Base-by-base conservation (phyloP, 345 rosid genomes). In the Rubroshorea leprosula region DNA sequence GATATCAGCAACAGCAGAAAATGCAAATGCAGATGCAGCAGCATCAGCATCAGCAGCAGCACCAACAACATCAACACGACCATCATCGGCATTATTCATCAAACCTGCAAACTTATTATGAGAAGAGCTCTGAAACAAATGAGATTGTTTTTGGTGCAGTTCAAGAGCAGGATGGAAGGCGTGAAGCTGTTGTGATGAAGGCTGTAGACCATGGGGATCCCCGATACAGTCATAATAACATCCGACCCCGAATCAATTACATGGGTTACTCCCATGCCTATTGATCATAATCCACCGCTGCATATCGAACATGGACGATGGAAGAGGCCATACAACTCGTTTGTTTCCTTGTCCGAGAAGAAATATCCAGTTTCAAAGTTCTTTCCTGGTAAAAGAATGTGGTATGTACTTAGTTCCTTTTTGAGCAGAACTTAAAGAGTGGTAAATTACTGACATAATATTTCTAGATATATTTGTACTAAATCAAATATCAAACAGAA, bases 131-230 rank as follows among this genome's bases (percentile, higher is more conserved):
- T 6, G 89, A 93, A 75, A 81, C 86, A 22, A 89, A 79, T 11
- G 96, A 93, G 82, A 80, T 93, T 2, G 96, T 93, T 35, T 93
- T 89, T 18, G 92, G 99, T 22, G 92, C 96, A 23, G 92, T 89
- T 60, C 97, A 93, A 64, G 95, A 83, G 66, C 89, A 86, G 26
- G 95, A 80, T 58, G 96, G 95, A 18, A 79, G 84, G 25, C 78
- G 87, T 2, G 97, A 93, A 70, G 92, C 94, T 9, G 82, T 87
- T 80, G 92, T 89, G 77, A 83, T 89, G 59, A 93, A 89, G 70
- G 84, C 96, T 10, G 89, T 93, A 18, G 99, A 93, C 73, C 89
- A 85, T 38, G 82, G 72, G 9, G 92, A 87, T 77, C 79, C 83
- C 23, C 38, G 54, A 16, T 64, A 75, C 31, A 76, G 68, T 58